Base-by-base conservation (phyloP, 2,329 filamentous ascomycete genomes). In the Colletotrichum truncatum region DNA sequence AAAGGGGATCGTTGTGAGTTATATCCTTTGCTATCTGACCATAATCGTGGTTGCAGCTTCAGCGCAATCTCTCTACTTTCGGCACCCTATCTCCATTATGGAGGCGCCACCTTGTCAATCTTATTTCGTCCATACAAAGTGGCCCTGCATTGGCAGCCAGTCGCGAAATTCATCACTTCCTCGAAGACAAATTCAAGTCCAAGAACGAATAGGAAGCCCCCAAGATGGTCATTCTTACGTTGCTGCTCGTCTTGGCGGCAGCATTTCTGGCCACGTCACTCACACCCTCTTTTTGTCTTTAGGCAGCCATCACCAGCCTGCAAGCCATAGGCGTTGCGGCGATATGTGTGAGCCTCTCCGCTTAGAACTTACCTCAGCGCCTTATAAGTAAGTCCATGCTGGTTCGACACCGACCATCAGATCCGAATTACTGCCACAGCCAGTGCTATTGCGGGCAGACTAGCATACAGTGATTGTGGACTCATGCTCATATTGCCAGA, bases 391-490 rank as follows among this genome's bases (percentile, higher is more conserved):
- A 11, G 34, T 14, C 12, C 14, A 6, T 2, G 10, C 41, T 45
- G 41, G 6, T 10, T 5, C 11, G 12, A 45, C 9, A 26, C 38
- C 28, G 16, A 55, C 21, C 6, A 46, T 25, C 8, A 25, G 7
- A 5, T n/a, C 16, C 36, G 6, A 38, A 38, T 38, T 38, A 12
- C 6, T n/a, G 7, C 36, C 16, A n/a, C 36, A 9, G 9, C 12
- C 14, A 60, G 46, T 60, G 56, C 30, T n/a, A 26, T 12, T 60
- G 56, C 28, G 56, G 56, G 0, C 56, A 60, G 11, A 14, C 46
- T 4, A 46, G 56, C 1, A 60, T 60, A 53, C 36, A 0, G 56
- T 60, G 0, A 38, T 60, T 3, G 36, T 53, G 1, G 56, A 60
- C 23, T 26, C 56, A 8, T 60, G 56, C 6, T 16, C 36, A 2